Percentiles rank a stretch among this genome's conserved stretches.
phyloP scores from a whole-genome alignment of 2,329 filamentous ascomycete genomes.

The Rutstroemia sp. region DNA sequence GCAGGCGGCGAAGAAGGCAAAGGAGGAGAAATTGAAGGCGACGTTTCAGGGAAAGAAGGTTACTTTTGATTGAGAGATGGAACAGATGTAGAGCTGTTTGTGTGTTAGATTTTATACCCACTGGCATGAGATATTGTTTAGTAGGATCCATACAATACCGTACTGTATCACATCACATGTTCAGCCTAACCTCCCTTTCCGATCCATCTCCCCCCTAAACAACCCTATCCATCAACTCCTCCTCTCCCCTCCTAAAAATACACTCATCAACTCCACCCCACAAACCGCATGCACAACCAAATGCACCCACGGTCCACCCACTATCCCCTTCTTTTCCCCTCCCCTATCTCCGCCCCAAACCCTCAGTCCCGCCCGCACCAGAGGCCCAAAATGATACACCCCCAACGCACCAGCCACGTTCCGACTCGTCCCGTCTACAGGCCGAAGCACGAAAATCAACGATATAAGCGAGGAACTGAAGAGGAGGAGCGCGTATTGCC shows the following conservation, averaged over 20 bases:
- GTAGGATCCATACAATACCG: no score
- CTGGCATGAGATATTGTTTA: no score
- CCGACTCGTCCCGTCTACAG: conserved; percentile 24
- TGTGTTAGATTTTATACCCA: no score
- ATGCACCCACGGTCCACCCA: conserved; percentile 24
- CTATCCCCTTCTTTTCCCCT: conserved; percentile 6
- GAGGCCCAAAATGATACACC: conserved; percentile 31
- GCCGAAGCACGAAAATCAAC: conserved; percentile 25
- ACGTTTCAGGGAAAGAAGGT: conserved; percentile 52
- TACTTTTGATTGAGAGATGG: conserved; percentile 41
- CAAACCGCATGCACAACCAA: conserved; percentile 18
- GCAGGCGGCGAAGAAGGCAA: conserved; percentile 49
- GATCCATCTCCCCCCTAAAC: neutral
- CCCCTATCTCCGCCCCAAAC: neutral
- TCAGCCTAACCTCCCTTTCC: neutral
- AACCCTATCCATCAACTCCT: neutral
- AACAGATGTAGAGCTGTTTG: no score
- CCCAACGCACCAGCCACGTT: conserved; percentile 30
- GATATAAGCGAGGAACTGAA: conserved; percentile 30
- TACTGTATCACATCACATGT: no score
- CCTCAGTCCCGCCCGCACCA: conserved; percentile 12
- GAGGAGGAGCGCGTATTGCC: conserved; percentile 34
- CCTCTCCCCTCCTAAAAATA: conserved; percentile 1
- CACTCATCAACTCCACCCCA: conserved; percentile 4
- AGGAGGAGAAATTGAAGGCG: conserved; percentile 46